These are phyloP conservation scores for Cladosporium sp. DNA, from an alignment of 2,329 filamentous ascomycete genomes.

Conservation along the genomic window DNA sequence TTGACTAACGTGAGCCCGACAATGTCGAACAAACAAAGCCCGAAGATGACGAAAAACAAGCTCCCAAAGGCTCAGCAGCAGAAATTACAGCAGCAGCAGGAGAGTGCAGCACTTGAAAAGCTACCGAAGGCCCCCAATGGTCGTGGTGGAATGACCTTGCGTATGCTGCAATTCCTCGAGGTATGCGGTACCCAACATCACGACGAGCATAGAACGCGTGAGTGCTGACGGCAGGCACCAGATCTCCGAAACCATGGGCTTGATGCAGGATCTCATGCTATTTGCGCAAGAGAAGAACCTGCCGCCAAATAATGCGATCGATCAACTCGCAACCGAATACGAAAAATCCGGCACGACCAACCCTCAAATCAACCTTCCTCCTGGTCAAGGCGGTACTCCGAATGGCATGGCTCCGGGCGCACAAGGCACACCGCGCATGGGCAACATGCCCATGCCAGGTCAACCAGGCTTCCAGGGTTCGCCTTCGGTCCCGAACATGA, in stretches of 20 bases:
- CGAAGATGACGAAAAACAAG: constrained; percentile 53
- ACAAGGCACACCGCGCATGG: constrained; percentile 30
- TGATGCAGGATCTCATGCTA: constrained; percentile 58
- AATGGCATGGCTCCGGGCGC: constrained; percentile 29
- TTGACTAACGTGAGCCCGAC: constrained; percentile 47
- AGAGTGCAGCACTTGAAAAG: constrained; percentile 40
- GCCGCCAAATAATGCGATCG: constrained; percentile 51
- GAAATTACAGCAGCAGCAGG: constrained; percentile 39
- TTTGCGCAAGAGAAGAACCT: constrained; percentile 52
- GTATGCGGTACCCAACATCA: constrained; percentile 34
- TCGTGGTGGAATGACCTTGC: constrained; percentile 51
- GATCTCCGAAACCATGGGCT: constrained; percentile 61
- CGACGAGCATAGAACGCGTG: constrained; percentile 6
- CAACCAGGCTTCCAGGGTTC: constrained; percentile 33
- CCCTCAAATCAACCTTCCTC: constrained; percentile 43
- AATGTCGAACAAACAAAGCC: constrained; percentile 40
- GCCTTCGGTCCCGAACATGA: constrained; percentile 52
- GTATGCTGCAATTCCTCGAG: constrained; percentile 59
- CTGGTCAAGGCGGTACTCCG: constrained; percentile 14
- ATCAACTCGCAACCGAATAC: constrained; percentile 46
- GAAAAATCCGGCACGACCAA: constrained; percentile 27
- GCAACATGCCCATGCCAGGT: constrained; percentile 30
- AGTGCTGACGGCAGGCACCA: constrained; percentile 27
- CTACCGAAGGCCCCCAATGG: constrained; percentile 44
- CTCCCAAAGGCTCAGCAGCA: constrained; percentile 32